phyloP scores from a whole-genome alignment of 345 rosid genomes.

The Citrus reticulata region DNA sequence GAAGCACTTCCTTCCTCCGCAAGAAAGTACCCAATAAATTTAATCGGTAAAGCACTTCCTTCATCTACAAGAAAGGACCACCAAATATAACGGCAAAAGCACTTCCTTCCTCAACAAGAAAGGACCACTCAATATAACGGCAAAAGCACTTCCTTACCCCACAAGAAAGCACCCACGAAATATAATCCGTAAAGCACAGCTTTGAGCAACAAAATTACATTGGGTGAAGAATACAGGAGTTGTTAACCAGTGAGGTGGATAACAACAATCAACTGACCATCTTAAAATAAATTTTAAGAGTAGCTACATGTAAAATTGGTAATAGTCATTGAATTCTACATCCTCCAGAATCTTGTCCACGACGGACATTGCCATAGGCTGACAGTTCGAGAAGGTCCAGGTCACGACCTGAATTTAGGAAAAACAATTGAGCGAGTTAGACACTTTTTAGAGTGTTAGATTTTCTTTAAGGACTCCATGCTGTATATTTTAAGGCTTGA shows the following conservation, averaged over 20 bases:
- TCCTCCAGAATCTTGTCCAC: conserved; percentile 54
- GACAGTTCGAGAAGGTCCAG: conserved; percentile 90
- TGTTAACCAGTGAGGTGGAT: background rate
- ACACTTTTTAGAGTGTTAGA: background rate
- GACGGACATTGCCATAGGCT: conserved; percentile 82
- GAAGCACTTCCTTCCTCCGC: no score
- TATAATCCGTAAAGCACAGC: background rate
- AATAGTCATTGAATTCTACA: conserved; percentile 73
- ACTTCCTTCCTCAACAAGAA: background rate
- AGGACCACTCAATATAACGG: no score
- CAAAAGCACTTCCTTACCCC: background rate
- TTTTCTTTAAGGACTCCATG: background rate
- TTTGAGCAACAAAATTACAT: background rate
- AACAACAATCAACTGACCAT: background rate
- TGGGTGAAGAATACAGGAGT: background rate
- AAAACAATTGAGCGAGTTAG: conserved; percentile 14
- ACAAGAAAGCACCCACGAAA: background rate
- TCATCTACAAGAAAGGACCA: background rate
- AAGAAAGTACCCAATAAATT: no score
- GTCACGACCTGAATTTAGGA: conserved; percentile 56
- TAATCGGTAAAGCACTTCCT: background rate
- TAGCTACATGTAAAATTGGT: background rate
- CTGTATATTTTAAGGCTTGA: background rate
- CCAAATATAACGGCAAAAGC: background rate
- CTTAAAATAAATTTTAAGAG: background rate